Base-by-base conservation (phyloP, 1,139 yeast genomes). In the Diutina neorugosa region DNA sequence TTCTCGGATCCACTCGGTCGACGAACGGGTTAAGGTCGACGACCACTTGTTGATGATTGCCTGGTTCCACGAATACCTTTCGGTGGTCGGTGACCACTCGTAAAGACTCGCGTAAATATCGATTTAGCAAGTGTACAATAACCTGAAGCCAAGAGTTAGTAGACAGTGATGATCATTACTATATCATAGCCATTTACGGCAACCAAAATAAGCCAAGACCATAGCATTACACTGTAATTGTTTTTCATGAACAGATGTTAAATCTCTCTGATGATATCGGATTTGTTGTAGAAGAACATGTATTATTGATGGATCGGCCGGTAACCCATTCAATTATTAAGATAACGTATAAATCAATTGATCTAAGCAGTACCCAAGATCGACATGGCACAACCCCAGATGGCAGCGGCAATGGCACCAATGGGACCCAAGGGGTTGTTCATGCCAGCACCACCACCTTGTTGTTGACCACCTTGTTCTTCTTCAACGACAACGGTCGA, bases 21-120 rank as follows among this genome's bases (percentile, higher is more conserved):
- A 74, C 57, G 78, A 74, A 55, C 68, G 60, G 55, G 57, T 72
- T 52, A 60, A 59, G 41, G 63, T 72, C 54, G 73, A 68, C 52
- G 62, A 64, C 21, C 78, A 74, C 59, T 70, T 74, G 61, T 76
- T 71, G 51, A 62, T 71, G 54, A 61, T 68, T 37, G 74, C 77
- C 4, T 74, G 73, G 65, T 73, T 68, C 61, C 71, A 71, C 59
- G 67, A 70, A 58, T 73, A 70, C 58, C 59, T 73, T 25, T 77
- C 71, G 27, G 50, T 19, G 12, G 50, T 44, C 11, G 14, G 6
- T n/a, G 48, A 44, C 25, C 16, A 5, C n/a, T n/a, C 7, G 41
- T 34, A 12, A 8, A 34, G 6, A 23, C 25, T 23, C 25, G 7
- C 4, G 25, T 23, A n/a, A n/a, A 23, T 23, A 23, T 23, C 7